Evolutionary conservation across 2,329 filamentous ascomycete species (phyloP), one percentile per base, ranked within the genome.

Genomic region (Fusarium sp.): DNA sequence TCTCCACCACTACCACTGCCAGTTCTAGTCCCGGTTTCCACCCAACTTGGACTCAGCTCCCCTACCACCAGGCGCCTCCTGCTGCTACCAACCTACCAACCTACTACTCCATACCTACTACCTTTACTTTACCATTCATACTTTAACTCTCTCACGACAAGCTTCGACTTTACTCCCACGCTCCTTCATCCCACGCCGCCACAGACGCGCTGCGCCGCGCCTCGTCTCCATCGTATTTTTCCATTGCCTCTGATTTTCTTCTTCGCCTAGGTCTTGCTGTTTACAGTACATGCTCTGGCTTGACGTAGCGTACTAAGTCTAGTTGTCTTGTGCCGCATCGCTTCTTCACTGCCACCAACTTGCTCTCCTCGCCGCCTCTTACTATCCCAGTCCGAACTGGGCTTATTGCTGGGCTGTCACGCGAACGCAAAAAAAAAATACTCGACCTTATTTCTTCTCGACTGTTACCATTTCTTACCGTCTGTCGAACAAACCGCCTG

Each of bases 161-260:
- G 73, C 73, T 71, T 75, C 74, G 71, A 72, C 66, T 75, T 66
- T 72, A 73, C 66, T 74, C 66, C 60, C 67, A 75, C 74, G 72
- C 74, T 75, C 73, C 71, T 75, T 75, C 74, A 68, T 62, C 62
- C 59, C 46, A 66, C 72, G 62, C 61, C 51, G 61, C 55, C 71
- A 65, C 63, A 69, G 59, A 72, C 70, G 73, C 73, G 73, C 72
- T 66, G 73, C 65, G 73, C 72, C 64, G 73, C 74, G 72, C 68
- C 63, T 62, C 58, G 59, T 68, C 63, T 57, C 55, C 45, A 66
- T 61, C 57, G 59, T 62, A 59, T 66, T 58, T 68, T 65, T 68
- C 64, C 61, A 47, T 63, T 67, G 47, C 62, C 60, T 59, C 51
- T 69, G 59, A 57, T 72, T 48, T 57, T 59, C 60, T 70, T 66